Evolutionary conservation across 371 early-diverging fungal genomes (phyloP).

Genomic region (Mucor lusitanicus): DNA sequence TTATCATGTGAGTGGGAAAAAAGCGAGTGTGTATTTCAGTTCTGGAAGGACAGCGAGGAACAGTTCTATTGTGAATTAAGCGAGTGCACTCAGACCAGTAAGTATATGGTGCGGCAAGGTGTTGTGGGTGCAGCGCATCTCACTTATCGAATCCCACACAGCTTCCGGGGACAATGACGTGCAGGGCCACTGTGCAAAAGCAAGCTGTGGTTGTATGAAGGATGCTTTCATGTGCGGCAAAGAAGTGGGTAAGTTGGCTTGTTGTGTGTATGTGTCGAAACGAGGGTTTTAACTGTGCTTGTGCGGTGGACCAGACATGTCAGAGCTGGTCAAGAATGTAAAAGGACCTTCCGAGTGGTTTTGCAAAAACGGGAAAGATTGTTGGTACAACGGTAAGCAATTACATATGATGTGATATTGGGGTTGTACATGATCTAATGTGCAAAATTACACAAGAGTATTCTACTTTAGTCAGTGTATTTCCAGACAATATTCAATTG

Average conservation of each 20-base stretch:
- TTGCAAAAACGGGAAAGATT: conserved; percentile 54
- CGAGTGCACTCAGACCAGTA: conserved; percentile 54
- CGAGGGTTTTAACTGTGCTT: neutral
- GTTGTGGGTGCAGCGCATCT: neutral
- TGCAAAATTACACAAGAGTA: conserved; percentile 36
- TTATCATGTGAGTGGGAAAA: conserved; percentile 48
- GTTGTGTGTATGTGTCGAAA: too few species aligned
- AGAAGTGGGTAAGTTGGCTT: conserved; percentile 41
- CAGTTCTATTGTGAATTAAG: conserved; percentile 61
- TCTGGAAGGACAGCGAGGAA: conserved; percentile 59
- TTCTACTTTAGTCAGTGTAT: conserved; percentile 51
- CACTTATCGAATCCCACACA: neutral
- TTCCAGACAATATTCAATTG: conserved; percentile 59
- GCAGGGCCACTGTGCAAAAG: conserved; percentile 46
- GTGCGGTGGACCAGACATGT: conserved; percentile 39
- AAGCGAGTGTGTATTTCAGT: conserved; percentile 47
- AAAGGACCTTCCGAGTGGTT: conserved; percentile 52
- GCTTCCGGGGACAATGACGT: conserved; percentile 35
- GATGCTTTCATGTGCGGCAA: conserved; percentile 63
- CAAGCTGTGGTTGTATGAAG: conserved; percentile 58
- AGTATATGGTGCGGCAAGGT: neutral
- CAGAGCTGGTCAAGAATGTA: conserved; percentile 49
- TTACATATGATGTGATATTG: conserved; percentile 8
- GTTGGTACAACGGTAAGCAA: conserved; percentile 55
- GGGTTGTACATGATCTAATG: neutral